A percentile compares a stretch with the other conserved stretches of the same genome.
These are phyloP conservation scores for Poterioochromonas sp. DNA, from an alignment of 352 stramenopile species.

Conservation along the genomic window DNA sequence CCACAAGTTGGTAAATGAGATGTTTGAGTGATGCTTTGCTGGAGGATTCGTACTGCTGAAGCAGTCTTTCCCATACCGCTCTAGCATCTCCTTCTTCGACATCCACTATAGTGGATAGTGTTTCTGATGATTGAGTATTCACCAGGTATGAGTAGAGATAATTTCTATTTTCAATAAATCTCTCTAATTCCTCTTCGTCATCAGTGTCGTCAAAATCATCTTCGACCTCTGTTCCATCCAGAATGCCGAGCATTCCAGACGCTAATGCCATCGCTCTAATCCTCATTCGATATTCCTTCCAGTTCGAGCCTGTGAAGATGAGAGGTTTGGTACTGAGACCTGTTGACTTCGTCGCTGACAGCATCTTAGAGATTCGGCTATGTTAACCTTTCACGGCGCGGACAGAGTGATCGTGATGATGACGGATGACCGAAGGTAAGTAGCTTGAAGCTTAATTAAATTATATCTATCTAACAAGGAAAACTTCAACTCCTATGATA, in stretches of 20 bases:
- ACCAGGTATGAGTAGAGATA: slow-evolving; percentile 13
- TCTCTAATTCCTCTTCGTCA: slow-evolving; percentile 13
- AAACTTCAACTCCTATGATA: no score
- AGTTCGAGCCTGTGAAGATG: slow-evolving; percentile 10
- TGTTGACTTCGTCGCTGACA: slow-evolving; percentile 10
- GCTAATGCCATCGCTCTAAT: slow-evolving; percentile 11
- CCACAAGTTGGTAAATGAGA: slow-evolving; percentile 13
- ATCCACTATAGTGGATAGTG: slow-evolving; percentile 13
- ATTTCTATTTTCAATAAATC: slow-evolving; percentile 16
- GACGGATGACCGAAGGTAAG: no score
- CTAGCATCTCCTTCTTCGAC: slow-evolving; percentile 10
- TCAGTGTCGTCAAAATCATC: slow-evolving; percentile 13
- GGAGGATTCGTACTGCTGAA: slow-evolving; percentile 10
- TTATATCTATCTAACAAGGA: no score
- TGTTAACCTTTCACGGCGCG: slow-evolving; percentile 8
- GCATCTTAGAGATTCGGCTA: slow-evolving; percentile 10
- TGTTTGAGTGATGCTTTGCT: slow-evolving; percentile 13
- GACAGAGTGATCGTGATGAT: no score
- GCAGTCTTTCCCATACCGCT: slow-evolving; percentile 8
- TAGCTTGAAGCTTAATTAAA: no score
- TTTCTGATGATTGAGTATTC: slow-evolving; percentile 15
- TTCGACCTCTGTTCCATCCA: slow-evolving; percentile 10
- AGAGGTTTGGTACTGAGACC: slow-evolving; percentile 10
- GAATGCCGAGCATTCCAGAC: slow-evolving; percentile 8
- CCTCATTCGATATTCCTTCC: slow-evolving; percentile 11